These are phyloP conservation scores for Erucastrum elatum DNA, from an alignment of 345 rosid genomes.

Conservation along the genomic window DNA sequence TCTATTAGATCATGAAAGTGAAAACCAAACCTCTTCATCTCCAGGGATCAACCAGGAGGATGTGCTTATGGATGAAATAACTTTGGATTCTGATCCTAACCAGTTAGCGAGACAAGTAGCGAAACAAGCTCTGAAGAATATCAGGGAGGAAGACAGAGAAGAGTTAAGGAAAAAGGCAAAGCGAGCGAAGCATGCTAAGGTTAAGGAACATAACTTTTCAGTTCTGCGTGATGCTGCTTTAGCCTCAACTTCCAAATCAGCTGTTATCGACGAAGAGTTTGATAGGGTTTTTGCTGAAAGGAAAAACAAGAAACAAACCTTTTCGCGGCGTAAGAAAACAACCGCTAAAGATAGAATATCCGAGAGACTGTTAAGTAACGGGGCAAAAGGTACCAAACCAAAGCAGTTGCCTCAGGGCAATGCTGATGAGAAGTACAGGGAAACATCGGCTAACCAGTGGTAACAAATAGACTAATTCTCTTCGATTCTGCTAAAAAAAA, in stretches of 20 bases:
- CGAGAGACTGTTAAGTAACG: conserved; percentile 53
- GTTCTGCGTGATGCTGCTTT: conserved; percentile 76
- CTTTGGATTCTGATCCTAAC: conserved; percentile 46
- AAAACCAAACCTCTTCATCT: conserved; percentile 19
- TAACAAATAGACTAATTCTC: conserved; percentile 30
- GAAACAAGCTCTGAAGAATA: conserved; percentile 74
- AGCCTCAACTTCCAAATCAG: conserved; percentile 75
- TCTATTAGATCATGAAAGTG: conserved; percentile 31
- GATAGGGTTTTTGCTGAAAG: conserved; percentile 32
- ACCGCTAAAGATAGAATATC: conserved; percentile 65
- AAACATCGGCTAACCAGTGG: conserved; percentile 87
- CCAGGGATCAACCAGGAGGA: conserved; percentile 36
- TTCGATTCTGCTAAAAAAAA: too few species aligned
- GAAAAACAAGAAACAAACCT: conserved; percentile 59
- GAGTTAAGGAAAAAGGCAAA: conserved; percentile 62
- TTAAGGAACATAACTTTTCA: conserved; percentile 72
- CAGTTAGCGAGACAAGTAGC: conserved; percentile 53
- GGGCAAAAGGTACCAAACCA: conserved; percentile 48
- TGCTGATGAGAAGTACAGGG: conserved; percentile 63
- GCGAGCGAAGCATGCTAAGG: conserved; percentile 75
- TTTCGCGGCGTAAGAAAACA: conserved; percentile 65
- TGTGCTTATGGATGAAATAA: conserved; percentile 34
- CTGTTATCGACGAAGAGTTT: conserved; percentile 46
- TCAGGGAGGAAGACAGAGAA: conserved; percentile 56
- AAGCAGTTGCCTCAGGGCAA: conserved; percentile 50